A percentile compares a stretch with the other conserved stretches of the same genome.
Evolutionary conservation across 1,284 basidiomycete genomes (phyloP).

Genomic region (Sanguinoderma infundibulare): DNA sequence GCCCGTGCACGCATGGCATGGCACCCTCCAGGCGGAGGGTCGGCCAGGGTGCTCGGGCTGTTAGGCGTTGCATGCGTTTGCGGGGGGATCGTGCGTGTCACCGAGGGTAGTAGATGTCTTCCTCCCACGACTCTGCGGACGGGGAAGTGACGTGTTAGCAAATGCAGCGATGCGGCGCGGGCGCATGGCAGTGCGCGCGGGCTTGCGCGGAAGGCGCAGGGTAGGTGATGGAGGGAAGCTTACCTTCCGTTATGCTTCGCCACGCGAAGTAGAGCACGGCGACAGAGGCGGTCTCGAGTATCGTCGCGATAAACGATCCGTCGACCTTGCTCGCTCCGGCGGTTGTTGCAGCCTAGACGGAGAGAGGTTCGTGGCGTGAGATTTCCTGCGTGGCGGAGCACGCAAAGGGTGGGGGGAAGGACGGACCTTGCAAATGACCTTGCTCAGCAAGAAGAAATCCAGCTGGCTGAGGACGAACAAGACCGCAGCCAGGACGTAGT

Average conservation of each 20-base stretch:
- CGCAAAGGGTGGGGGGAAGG: conserved; percentile 2
- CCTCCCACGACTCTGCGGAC: conserved; percentile 31
- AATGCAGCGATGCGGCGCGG: background rate
- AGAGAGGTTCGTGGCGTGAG: background rate
- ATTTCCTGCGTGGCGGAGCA: conserved; percentile 2
- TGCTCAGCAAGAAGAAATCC: conserved; percentile 76
- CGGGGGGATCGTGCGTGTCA: conserved; percentile 11
- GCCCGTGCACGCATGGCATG: background rate
- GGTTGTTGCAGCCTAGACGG: conserved; percentile 26
- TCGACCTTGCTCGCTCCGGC: conserved; percentile 58
- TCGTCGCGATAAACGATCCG: conserved; percentile 80
- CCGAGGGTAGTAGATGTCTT: conserved; percentile 33
- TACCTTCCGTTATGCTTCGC: conserved; percentile 86
- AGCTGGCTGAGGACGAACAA: conserved; percentile 80
- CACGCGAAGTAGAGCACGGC: conserved; percentile 77
- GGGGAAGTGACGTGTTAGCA: background rate
- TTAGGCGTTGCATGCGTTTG: too few species aligned
- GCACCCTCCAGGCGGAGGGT: background rate
- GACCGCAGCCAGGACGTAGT: conserved; percentile 65
- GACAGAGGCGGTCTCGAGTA: conserved; percentile 75
- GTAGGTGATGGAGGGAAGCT: conserved; percentile 30
- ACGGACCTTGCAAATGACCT: conserved; percentile 77
- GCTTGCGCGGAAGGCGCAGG: too few species aligned
- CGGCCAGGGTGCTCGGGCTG: background rate
- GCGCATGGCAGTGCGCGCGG: background rate